Conservation (phyloP, 768 basidiomycete species). For the Leucogyrophana mollusca region DNA sequence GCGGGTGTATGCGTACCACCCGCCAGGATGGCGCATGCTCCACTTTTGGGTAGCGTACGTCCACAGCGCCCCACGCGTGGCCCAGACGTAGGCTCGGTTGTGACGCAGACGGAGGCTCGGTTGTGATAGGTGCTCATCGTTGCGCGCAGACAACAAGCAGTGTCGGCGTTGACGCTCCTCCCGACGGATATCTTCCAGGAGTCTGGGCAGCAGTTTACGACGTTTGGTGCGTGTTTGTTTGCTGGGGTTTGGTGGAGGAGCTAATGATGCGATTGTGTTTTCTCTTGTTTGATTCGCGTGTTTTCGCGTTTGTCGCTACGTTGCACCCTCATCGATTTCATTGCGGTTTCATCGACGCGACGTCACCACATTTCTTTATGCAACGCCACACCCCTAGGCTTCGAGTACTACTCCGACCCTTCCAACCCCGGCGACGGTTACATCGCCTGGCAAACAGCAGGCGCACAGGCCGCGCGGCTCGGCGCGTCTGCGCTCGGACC, state of each 20-base stretch:
- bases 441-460: constrained; percentile 76
- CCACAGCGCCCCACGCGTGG: no score
- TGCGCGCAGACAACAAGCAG: constrained; percentile 42
- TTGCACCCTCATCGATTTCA: not conserved
- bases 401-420: constrained; percentile 74
- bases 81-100: no score
- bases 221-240: constrained; percentile 38
- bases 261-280: not conserved
- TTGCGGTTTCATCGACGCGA: no score
- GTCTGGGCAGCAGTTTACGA: constrained; percentile 48
- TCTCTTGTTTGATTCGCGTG: not conserved
- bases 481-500: constrained; percentile 55
- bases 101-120: no score
- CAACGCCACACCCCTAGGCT: constrained; percentile 46
- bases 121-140: not conserved
- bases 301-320: not conserved
- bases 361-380: no score
- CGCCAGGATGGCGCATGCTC: no score
- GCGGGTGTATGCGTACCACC: no score
- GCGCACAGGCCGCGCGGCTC: constrained; percentile 45
- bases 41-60: no score
- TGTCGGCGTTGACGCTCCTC: constrained; percentile 43
- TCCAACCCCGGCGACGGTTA: constrained; percentile 52
- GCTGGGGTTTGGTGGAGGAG: not conserved
- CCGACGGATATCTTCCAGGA: constrained; percentile 52